Evolutionary conservation across 2,329 filamentous ascomycete genomes (phyloP).

Genomic region (Colletotrichum phormii): DNA sequence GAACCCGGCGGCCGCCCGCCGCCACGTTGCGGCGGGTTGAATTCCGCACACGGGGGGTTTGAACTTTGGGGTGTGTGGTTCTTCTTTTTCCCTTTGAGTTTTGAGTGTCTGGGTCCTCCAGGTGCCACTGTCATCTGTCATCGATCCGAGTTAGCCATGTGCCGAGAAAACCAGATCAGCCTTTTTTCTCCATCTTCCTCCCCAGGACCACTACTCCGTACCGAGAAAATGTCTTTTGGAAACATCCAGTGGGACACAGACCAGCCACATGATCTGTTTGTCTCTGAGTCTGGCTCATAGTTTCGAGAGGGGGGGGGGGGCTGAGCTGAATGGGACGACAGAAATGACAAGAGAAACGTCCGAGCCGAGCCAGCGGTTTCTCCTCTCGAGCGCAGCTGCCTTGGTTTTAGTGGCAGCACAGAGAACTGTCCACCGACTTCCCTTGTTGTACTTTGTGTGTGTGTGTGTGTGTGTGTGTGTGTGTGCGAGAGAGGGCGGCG

Average conservation of each 20-base stretch:
- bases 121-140: not conserved
- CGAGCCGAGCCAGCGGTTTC: not conserved
- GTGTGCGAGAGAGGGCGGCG: not conserved
- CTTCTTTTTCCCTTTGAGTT: too few relatives aligned
- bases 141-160: not conserved
- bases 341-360: not conserved
- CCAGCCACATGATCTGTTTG: not conserved
- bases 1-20: not conserved
- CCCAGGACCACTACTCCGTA: not conserved
- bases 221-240: not conserved
- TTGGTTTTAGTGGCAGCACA: not conserved
- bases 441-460: not conserved
- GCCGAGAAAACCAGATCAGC: not conserved
- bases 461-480: too few relatives aligned
- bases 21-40: constrained; percentile 6
- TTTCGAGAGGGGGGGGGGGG: too few relatives aligned
- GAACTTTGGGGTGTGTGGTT: not conserved
- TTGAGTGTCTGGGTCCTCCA: not conserved
- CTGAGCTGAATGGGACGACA: not conserved
- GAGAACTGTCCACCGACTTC: not conserved
- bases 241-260: not conserved
- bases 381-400: too few relatives aligned
- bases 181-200: not conserved
- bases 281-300: too few relatives aligned
- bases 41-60: not conserved